phyloP scores from a whole-genome alignment of 805 yeast species.

The Grigorovia jiainica region DNA sequence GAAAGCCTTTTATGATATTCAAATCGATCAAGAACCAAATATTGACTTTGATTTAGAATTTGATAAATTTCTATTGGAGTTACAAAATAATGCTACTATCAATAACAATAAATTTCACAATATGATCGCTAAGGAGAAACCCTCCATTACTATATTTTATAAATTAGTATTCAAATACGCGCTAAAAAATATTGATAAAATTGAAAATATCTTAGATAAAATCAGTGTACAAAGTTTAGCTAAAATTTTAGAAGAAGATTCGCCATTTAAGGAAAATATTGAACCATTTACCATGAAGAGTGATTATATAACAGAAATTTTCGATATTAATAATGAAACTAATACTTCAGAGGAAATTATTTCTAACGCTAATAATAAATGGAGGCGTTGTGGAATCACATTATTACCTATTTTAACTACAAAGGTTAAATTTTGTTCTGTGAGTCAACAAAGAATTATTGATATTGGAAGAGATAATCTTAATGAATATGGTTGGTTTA shows the following conservation, averaged over 20 bases:
- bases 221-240: constrained; percentile 20
- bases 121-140: constrained; percentile 9
- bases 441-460: constrained; percentile 26
- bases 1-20: neutral
- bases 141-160: constrained; percentile 15
- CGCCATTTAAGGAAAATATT: constrained; percentile 3
- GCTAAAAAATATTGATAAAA: constrained; percentile 7
- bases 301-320: constrained; percentile 23
- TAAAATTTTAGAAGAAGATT: constrained; percentile 5
- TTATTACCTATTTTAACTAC: constrained; percentile 31
- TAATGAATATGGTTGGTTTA: constrained; percentile 29
- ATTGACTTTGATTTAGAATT: constrained; percentile 13
- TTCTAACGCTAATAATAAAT: constrained; percentile 21
- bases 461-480: constrained; percentile 19
- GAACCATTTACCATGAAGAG: constrained; percentile 13
- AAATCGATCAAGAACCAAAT: neutral
- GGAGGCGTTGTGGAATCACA: constrained; percentile 33
- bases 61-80: constrained; percentile 12
- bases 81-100: constrained; percentile 12
- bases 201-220: constrained; percentile 20
- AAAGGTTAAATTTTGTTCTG: constrained; percentile 28
- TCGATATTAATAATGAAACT: constrained; percentile 9
- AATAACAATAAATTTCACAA: constrained; percentile 17
- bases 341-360: constrained; percentile 15
- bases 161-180: constrained; percentile 22